These are phyloP conservation scores for Hymenoscyphus scutula DNA, from an alignment of 2,329 filamentous ascomycete genomes.

Conservation along the genomic window DNA sequence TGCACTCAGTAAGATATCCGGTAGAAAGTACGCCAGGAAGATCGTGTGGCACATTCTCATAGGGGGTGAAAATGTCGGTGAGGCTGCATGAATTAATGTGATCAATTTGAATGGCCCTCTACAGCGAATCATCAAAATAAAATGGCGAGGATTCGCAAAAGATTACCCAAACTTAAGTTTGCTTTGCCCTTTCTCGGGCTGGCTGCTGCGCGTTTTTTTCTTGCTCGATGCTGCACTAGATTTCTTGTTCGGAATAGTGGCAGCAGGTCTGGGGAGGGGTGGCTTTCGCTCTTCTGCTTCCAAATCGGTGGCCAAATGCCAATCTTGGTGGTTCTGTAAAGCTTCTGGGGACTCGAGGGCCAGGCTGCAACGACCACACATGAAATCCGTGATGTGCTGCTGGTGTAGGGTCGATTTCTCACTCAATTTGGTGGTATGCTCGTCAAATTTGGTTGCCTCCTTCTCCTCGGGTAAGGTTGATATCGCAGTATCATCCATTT, in stretches of 20 bases:
- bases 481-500: constrained; percentile 17
- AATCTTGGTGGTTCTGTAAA: constrained; percentile 79
- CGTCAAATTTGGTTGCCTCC: constrained; percentile 34
- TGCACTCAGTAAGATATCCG: constrained; percentile 13
- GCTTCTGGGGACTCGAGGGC: constrained; percentile 56
- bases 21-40: constrained; percentile 12
- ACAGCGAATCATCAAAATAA: not conserved
- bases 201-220: constrained; percentile 29
- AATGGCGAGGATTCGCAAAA: not conserved
- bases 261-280: constrained; percentile 17
- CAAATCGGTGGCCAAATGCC: constrained; percentile 89
- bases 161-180: constrained; percentile 52
- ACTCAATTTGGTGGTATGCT: constrained; percentile 24
- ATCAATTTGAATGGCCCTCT: not conserved
- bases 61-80: constrained; percentile 19
- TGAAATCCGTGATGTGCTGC: constrained; percentile 40
- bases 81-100: constrained; percentile 12
- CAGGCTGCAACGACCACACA: constrained; percentile 65
- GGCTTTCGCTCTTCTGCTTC: constrained; percentile 48
- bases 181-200: constrained; percentile 56
- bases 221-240: constrained; percentile 30
- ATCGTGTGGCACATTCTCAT: constrained; percentile 32
- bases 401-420: constrained; percentile 34
- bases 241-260: constrained; percentile 33
- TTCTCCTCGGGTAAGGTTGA: constrained; percentile 18